phyloP scores from a whole-genome alignment of 1,284 basidiomycete species.

The Xerocomus subilludens region DNA sequence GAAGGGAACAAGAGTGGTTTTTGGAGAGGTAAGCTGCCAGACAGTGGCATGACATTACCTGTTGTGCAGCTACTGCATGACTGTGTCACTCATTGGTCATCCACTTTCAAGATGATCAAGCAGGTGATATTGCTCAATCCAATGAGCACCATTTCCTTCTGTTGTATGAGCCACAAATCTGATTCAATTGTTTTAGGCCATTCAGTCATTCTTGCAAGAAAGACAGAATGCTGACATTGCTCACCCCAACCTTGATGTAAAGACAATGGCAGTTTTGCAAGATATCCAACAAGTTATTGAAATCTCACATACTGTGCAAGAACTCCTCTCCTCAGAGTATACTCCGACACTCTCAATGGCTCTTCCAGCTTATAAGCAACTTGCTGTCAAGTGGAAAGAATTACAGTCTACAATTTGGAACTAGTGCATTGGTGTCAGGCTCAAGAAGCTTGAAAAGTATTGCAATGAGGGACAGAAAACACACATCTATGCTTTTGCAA shows the following conservation, averaged over 20 bases:
- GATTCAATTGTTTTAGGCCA: neutral
- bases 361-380: neutral
- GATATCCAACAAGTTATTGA: constrained; percentile 9
- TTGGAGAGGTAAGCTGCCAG: neutral
- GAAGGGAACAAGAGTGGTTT: neutral
- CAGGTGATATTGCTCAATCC: neutral
- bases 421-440: neutral
- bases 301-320: neutral
- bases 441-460: neutral
- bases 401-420: neutral
- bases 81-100: constrained; percentile 3
- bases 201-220: constrained; percentile 10
- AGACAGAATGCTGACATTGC: neutral
- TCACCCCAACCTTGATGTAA: neutral
- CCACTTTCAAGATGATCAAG: constrained; percentile 2
- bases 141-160: neutral
- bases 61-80: neutral
- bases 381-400: neutral
- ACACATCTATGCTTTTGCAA: neutral
- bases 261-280: neutral
- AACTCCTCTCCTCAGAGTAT: constrained; percentile 2
- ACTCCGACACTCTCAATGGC: constrained; percentile 3
- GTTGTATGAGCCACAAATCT: neutral
- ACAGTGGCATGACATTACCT: neutral
- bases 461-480: neutral